Percentiles rank a stretch among this genome's conserved stretches.
Conservation (phyloP, 768 basidiomycete genomes). For the Boletus rex-veris region DNA sequence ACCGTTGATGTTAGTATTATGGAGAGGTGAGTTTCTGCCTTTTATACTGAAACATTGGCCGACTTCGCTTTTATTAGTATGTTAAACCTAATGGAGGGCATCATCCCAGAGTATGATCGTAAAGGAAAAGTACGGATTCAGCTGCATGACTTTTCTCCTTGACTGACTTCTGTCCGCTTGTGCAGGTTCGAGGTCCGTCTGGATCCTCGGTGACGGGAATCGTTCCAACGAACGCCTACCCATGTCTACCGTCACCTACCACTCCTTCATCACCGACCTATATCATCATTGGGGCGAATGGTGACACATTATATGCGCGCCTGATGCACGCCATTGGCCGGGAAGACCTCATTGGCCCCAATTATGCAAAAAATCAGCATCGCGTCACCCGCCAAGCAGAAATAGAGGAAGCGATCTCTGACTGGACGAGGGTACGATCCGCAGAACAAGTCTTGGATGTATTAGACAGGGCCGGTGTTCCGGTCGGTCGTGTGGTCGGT, state of each 20-base stretch:
- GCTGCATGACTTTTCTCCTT: background rate
- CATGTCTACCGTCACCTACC: slow-evolving; percentile 49
- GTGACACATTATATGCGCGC: slow-evolving; percentile 64
- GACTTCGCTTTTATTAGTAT: slow-evolving; percentile 40
- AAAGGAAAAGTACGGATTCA: slow-evolving; percentile 51
- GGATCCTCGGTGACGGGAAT: slow-evolving; percentile 75
- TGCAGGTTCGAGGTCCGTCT: slow-evolving; percentile 63
- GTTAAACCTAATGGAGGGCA: slow-evolving; percentile 75
- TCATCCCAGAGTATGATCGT: slow-evolving; percentile 72
- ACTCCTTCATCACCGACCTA: slow-evolving; percentile 45
- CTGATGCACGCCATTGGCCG: slow-evolving; percentile 61
- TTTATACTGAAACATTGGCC: background rate
- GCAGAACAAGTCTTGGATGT: slow-evolving; percentile 51
- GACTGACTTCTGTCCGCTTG: background rate
- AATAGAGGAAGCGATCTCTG: slow-evolving; percentile 61
- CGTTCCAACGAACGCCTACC: slow-evolving; percentile 73
- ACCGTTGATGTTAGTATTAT: slow-evolving; percentile 76
- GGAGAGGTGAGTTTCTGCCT: slow-evolving; percentile 46
- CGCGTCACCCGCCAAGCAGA: slow-evolving; percentile 42
- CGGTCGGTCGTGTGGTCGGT: slow-evolving; percentile 59
- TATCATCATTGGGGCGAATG: slow-evolving; percentile 71
- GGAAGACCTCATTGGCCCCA: slow-evolving; percentile 54
- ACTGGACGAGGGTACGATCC: slow-evolving; percentile 51
- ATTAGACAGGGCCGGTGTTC: slow-evolving; percentile 53
- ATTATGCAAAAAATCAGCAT: slow-evolving; percentile 42